Base-by-base conservation (phyloP, 1,284 basidiomycete genomes). In the Vanrija sp. region DNA sequence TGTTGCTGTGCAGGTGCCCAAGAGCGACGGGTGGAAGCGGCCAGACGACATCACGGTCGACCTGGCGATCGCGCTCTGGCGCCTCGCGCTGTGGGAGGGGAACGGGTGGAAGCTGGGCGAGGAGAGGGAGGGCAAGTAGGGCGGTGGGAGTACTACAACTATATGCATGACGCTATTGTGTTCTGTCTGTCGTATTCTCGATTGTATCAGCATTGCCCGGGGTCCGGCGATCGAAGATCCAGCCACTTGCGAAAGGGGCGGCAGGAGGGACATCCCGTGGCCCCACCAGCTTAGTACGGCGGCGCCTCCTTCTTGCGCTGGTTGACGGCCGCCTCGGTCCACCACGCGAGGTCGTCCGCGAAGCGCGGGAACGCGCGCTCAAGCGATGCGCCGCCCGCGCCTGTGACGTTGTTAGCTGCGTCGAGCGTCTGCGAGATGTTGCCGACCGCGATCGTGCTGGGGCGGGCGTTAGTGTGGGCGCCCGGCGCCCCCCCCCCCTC, bases 71-170 rank as follows among this genome's bases (percentile, higher is more conserved):
- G 60, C 65, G 26, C 49, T 64, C 1, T 55, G 54, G 49, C 50
- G 63, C 18, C 51, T 61, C 4, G 45, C 53, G 46, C 38, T 54
- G n/a, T 64, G 43, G 48, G 9, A 42, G 10, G 65, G 65, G 10
- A 38, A 45, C 16, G 65, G 61, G 42, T 66, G 65, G 65, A 51
- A 47, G 23, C 49, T 42, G 40, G 43, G 21, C 21, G 21, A 39
- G n/a, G 38, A 7, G 28, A 28, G 28, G 7, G 28, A 45, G 10
- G 40, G 49, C 2, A 34, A 34, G 34, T 34, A 34, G 34, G 34
- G 12, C 14, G 34, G 12, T 2, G 34, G 28, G 28, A 28, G 34
- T 34, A 14, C 9, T 14, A 14, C 34, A 15, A 34, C 34, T 12
- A 34, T 34, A 34, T 34, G 34, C 34, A 34, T 34, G 34, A 1